Base-by-base conservation (phyloP, 2,329 filamentous ascomycete genomes). In the Aspergillus ustus region DNA sequence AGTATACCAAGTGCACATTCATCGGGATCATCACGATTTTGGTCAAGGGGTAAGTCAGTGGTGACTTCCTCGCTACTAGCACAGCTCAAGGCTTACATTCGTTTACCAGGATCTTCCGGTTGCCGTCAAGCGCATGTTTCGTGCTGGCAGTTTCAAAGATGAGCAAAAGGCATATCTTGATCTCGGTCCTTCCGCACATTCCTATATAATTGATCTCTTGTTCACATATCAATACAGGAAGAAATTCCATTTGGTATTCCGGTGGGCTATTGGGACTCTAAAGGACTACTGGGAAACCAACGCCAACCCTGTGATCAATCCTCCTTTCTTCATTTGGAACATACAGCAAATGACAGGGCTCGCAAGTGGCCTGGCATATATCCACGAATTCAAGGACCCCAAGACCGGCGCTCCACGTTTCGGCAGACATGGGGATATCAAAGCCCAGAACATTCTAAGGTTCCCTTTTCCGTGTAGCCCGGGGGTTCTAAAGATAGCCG, bases 401-500 rank as follows among this genome's bases (percentile, higher is more conserved):
- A 44, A 34, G 4, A 37, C 8, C 2, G 46, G 29, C 7, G 22
- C 37, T 5, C 31, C 25, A n/a, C 59, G 53, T 4, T 78, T 66
- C 54, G 77, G 76, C 4, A 66, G 73, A 4, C 72, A 77, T 46
- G 71, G 75, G 3, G 70, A 76, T 50, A 66, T 80, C 7, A 80
- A 78, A 17, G 73, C 77, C 0, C 72, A 72, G 7, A 79, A 79
- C 28, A 76, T 80, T 7, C 65, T 79, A 0, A 71, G 69, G 63
- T 77, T 71, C 31, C 19, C 52, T 0, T 40, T 50, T 3, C 19
- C 60, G 49, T 54, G 61, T 4, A 6, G 59, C 11, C 20, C 46
- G 4, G 72, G 68, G 2, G 52, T 68, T 3, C 62, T 77, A 0
- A 66, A 71, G 13, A 71, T 78, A n/a, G 63, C 75, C 0, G 76